Conservation (phyloP, 768 basidiomycete species). For the Serendipita sp. region DNA sequence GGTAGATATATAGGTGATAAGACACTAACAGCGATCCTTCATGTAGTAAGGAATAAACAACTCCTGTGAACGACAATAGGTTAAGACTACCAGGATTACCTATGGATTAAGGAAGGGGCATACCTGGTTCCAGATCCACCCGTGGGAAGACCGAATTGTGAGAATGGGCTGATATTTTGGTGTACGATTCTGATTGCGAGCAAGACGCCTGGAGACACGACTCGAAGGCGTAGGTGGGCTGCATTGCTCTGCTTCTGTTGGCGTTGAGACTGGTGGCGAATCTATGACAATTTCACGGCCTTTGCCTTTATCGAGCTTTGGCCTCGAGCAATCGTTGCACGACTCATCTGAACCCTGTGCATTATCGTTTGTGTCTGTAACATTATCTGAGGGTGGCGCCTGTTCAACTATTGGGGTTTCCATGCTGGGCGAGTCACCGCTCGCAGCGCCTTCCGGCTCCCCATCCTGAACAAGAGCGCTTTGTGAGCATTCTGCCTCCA, state of each 20-base stretch:
- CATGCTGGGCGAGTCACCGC: background rate
- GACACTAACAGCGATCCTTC: conserved; percentile 1
- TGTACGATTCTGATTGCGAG: background rate
- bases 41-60: conserved; percentile 1
- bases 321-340: background rate
- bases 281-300: background rate
- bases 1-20: background rate
- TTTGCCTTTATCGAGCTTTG: conserved; percentile 2
- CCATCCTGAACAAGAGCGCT: background rate
- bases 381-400: background rate
- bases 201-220: background rate
- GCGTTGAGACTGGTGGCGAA: background rate
- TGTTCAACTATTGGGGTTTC: background rate
- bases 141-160: conserved; percentile 5
- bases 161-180: conserved; percentile 5
- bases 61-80: background rate
- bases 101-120: background rate
- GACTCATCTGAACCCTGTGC: background rate
- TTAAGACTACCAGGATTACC: background rate
- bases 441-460: background rate
- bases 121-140: conserved; percentile 5
- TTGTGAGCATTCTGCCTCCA: background rate
- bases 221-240: background rate
- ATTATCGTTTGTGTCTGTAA: background rate
- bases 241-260: background rate